A percentile compares a stretch with the other conserved stretches of the same genome.
phyloP scores from a whole-genome alignment of 2,329 filamentous ascomycete genomes.

The Aspergillus sp. region DNA sequence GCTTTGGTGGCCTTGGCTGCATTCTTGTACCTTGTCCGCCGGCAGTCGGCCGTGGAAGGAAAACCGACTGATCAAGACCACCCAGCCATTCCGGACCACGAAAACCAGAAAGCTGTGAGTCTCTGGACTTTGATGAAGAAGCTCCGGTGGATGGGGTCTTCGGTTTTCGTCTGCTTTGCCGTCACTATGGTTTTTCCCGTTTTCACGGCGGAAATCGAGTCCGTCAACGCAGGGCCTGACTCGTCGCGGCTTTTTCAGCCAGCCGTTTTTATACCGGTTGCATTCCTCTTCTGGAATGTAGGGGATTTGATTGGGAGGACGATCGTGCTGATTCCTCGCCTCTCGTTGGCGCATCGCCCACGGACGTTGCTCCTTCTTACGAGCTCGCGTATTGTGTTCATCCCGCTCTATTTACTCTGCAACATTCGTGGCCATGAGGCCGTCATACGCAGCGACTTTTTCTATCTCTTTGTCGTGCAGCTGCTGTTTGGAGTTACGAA shows the following conservation, averaged over 20 bases:
- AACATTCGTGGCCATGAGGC: constrained; percentile 74
- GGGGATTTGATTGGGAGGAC: constrained; percentile 76
- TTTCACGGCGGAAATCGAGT: constrained; percentile 63
- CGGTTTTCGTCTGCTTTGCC: constrained; percentile 70
- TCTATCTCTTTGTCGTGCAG: constrained; percentile 80
- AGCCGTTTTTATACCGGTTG: constrained; percentile 76
- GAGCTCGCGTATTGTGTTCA: constrained; percentile 56
- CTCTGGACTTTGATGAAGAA: constrained; percentile 63
- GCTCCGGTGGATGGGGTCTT: constrained; percentile 65
- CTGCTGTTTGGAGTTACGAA: constrained; percentile 74
- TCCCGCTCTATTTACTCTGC: constrained; percentile 83
- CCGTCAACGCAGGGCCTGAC: constrained; percentile 31
- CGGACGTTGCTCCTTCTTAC: constrained; percentile 58
- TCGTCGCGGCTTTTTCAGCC: constrained; percentile 54
- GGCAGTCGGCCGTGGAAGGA: constrained; percentile 18
- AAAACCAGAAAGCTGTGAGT: constrained; percentile 40
- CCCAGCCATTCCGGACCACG: constrained; percentile 5
- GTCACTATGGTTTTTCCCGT: constrained; percentile 94
- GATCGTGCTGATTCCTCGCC: constrained; percentile 48
- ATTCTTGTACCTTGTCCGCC: constrained; percentile 62
- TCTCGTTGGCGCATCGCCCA: constrained; percentile 54
- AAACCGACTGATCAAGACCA: constrained; percentile 9
- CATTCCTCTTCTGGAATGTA: constrained; percentile 86
- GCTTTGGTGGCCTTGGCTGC: constrained; percentile 61
- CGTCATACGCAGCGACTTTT: constrained; percentile 66